Evolutionary conservation across 306 rosid genomes (phyloP).

Genomic region (Vigna reflexopilosa): DNA sequence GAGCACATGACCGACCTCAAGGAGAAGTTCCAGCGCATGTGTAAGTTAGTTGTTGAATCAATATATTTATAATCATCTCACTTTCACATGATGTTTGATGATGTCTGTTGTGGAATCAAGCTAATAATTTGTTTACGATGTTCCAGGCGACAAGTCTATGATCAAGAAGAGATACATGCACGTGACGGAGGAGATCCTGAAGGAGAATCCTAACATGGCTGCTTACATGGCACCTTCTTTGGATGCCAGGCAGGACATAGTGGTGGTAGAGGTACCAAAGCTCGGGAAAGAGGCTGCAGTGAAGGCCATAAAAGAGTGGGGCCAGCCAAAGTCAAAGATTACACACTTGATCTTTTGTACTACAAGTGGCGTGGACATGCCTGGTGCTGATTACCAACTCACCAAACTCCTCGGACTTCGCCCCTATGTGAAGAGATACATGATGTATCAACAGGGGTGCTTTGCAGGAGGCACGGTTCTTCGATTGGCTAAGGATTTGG

Average conservation of each 20-base stretch:
- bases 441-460: constrained; percentile 73
- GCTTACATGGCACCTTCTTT: constrained; percentile 73
- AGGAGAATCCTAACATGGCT: constrained; percentile 42
- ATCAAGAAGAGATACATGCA: constrained; percentile 47
- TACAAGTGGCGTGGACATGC: constrained; percentile 85
- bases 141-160: constrained; percentile 35
- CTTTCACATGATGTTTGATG: too few relatives aligned
- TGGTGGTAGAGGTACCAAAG: constrained; percentile 70
- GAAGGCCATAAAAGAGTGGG: constrained; percentile 58
- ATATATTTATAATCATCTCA: too few relatives aligned
- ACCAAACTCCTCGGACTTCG: constrained; percentile 76
- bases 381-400: constrained; percentile 74
- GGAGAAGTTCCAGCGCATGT: constrained; percentile 46
- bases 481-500: constrained; percentile 50
- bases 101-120: too few relatives aligned
- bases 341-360: constrained; percentile 78
- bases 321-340: constrained; percentile 70
- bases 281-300: constrained; percentile 78
- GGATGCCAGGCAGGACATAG: constrained; percentile 80
- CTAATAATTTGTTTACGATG: too few relatives aligned
- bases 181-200: constrained; percentile 38
- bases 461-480: constrained; percentile 50
- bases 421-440: constrained; percentile 65
- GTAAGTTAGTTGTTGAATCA: constrained; percentile 12
- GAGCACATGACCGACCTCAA: constrained; percentile 44